Evolutionary conservation across 306 rosid genomes (phyloP), one percentile per base, ranked within the genome.

Genomic region (Rosa lucieae): DNA sequence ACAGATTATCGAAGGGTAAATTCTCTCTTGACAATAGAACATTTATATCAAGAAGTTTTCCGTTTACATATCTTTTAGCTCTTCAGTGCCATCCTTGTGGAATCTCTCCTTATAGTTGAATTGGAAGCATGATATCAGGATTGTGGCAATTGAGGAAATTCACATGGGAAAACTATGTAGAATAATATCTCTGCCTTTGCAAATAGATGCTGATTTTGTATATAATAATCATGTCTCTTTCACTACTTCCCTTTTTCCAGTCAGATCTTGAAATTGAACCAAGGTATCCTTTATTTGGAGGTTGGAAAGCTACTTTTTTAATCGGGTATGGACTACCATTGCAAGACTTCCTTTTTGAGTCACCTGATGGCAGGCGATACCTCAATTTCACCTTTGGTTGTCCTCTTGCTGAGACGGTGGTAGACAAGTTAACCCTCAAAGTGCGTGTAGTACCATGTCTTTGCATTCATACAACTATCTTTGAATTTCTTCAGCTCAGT

Each of bases 211-310:
- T 51, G 63, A 61, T 47, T 80, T 37, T 40, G 46, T 23, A 43
- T 32, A 42, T 43, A 15, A 48, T 61, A 43, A 23, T 75, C 44
- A 21, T 65, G 10, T 32, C 76, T 80, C 59, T 70, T 77, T 43
- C 68, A 47, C 73, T 77, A 70, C 73, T 74, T 81, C 6, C 82
- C 26, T 59, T 59, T 83, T 82, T 83, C 96, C 97, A 95, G 99
- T 93, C 99, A 67, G 99, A 91, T 76, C 99, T 95, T 81, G 97
- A 93, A 86, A 67, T 95, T 89, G 98, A 95, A 82, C 99, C 99
- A 61, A 85, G 98, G 21, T 95, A 93, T 89, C 99, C 99, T 80
- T 85, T 95, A 58, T 95, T 95, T 87, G 99, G 99, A 78, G 99
- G 99, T 66, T 95, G 99, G 99, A 93, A 91, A 89, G 81, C 98